A percentile compares a stretch with the other conserved stretches of the same genome.
Conservation (phyloP, 257 asterid species). For the Nicotiana knightiana region DNA sequence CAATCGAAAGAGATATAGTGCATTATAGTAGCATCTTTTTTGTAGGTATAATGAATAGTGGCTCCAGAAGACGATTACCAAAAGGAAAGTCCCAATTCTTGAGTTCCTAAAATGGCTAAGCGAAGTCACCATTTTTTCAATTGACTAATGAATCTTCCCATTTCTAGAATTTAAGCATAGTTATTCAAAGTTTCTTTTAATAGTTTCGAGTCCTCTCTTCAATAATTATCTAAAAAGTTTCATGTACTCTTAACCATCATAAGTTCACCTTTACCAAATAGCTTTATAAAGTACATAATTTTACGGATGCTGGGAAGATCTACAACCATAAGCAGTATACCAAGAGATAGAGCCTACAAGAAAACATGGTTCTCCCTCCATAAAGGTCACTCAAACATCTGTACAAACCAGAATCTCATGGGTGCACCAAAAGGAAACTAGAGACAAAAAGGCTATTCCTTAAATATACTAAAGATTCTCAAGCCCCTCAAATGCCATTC, state of each 20-base stretch:
- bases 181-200: neutral
- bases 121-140: neutral
- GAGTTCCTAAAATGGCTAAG: neutral
- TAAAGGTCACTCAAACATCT: neutral
- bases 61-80: neutral
- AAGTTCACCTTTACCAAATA: neutral
- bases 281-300: neutral
- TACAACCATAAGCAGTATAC: neutral
- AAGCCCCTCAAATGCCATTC: neutral
- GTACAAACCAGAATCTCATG: neutral
- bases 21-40: neutral
- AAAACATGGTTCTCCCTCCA: neutral
- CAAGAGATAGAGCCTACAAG: neutral
- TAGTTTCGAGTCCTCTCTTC: neutral
- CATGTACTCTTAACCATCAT: neutral
- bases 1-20: neutral
- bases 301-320: neutral
- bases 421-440: neutral
- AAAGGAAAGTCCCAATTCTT: neutral
- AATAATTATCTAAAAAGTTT: neutral
- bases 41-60: neutral
- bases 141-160: no score
- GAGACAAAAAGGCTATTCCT: neutral
- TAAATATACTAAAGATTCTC: neutral
- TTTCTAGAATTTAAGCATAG: neutral